phyloP scores from a whole-genome alignment of 2,329 filamentous ascomycete species.

The Lojkania enalia region DNA sequence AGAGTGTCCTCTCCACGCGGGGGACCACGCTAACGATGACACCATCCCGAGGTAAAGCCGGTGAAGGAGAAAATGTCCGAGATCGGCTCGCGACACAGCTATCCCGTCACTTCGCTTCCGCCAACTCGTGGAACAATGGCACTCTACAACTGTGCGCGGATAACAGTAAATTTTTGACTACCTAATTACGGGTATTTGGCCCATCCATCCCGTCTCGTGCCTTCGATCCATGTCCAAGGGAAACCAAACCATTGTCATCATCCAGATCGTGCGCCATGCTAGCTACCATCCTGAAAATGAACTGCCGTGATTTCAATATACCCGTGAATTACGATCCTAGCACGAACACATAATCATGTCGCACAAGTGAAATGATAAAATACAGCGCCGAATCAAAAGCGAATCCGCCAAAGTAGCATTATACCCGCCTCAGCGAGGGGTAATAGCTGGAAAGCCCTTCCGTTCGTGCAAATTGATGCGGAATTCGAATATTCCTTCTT shows the following conservation, averaged over 20 bases:
- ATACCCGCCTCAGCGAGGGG: constrained; percentile 35
- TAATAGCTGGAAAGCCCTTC: constrained; percentile 53
- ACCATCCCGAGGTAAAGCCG: too few species aligned
- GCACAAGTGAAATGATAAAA: constrained; percentile 6
- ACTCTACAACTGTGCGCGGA: too few species aligned
- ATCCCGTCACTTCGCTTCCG: too few species aligned
- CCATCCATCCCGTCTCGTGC: too few species aligned
- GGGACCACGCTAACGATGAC: too few species aligned
- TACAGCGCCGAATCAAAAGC: constrained; percentile 4
- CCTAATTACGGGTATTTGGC: too few species aligned
- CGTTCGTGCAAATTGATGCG: constrained; percentile 65
- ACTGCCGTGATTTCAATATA: constrained; percentile 8
- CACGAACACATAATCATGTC: constrained; percentile 3
- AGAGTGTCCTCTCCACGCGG: too few species aligned
- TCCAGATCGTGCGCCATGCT: constrained; percentile 7
- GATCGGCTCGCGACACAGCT: too few species aligned
- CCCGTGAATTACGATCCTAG: constrained; percentile 7
- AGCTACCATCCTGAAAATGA: constrained; percentile 7
- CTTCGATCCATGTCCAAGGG: too few species aligned
- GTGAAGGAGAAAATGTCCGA: too few species aligned
- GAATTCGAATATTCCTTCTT: constrained; percentile 77
- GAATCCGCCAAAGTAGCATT: not conserved
- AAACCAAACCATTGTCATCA: not conserved
- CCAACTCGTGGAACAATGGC: too few species aligned
- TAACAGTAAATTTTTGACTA: too few species aligned